Base-by-base conservation (phyloP, 2,329 filamentous ascomycete genomes). In the Aspergillus ustus region DNA sequence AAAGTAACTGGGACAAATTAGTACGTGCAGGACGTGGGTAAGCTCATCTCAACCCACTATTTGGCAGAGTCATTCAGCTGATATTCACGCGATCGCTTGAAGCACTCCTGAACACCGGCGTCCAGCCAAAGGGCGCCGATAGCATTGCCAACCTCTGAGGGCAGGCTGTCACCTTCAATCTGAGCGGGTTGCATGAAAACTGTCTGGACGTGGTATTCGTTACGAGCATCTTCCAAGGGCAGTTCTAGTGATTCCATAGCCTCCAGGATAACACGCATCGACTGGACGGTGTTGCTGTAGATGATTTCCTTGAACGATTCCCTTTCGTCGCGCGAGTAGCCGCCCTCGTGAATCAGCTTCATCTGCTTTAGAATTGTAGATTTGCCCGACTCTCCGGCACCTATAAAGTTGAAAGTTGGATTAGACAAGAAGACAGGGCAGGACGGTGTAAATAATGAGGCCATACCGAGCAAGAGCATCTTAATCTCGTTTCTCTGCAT, bases 401-500 rank as follows among this genome's bases (percentile, higher is more conserved):
- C 92, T 96, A 73, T 61, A 48, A 43, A 7, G 37, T 13, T 25
- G 25, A 25, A 4, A 25, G 25, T 25, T 5, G 51, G 22, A 50
- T 64, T 62, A 54, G 62, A 57, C 64, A 67, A 66, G 19, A 68
- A 40, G 63, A 22, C 58, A 9, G 50, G 55, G 43, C 45, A 28
- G 40, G 40, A 20, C 19, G 8, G 13, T 5, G 31, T 19, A 31
- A 25, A 40, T n/a, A 52, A 19, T 43, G 31, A 61, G 62, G 28
- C 37, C 89, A 77, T 87, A 97, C 95, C 95, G 74, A 99, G 89
- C 74, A 99, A 87, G 73, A 99, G 85, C 95, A 99, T 98, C 88
- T 99, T 99, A 85, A 99, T 99, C 83, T 99, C 95, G 73, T 99
- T 99, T 74, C 94, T 90, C 84, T 97, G 93, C 85, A 96, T 91